Percentiles rank a stretch among this genome's conserved stretches.
These are phyloP conservation scores for Aureobasidium melanogenum DNA, from an alignment of 2,329 filamentous ascomycete genomes.

Conservation along the genomic window DNA sequence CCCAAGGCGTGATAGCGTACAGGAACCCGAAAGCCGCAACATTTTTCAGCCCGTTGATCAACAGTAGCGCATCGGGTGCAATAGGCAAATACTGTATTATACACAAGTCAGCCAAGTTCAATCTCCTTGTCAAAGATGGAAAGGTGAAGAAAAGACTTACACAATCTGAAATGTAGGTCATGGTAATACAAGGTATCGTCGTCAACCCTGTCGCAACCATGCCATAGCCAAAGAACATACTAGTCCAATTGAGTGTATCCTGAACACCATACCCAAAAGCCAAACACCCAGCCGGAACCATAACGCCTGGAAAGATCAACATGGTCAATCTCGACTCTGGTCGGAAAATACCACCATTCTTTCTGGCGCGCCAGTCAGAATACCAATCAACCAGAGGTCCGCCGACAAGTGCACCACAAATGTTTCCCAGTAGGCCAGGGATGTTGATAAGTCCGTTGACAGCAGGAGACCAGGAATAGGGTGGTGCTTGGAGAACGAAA, in stretches of 20 bases:
- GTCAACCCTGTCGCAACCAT: constrained; percentile 38
- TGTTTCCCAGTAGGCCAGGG: constrained; percentile 34
- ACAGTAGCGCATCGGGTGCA: constrained; percentile 29
- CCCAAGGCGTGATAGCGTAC: constrained; percentile 38
- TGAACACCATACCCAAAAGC: constrained; percentile 39
- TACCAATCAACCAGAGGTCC: constrained; percentile 37
- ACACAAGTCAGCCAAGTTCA: not conserved
- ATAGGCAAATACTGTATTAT: constrained; percentile 24
- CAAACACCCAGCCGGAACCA: constrained; percentile 36
- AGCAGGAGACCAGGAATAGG: constrained; percentile 28
- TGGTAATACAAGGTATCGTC: constrained; percentile 34
- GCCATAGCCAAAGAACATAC: constrained; percentile 39
- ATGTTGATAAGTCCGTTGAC: constrained; percentile 34
- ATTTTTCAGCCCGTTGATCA: constrained; percentile 33
- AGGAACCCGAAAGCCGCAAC: constrained; percentile 41
- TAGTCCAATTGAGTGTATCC: constrained; percentile 33
- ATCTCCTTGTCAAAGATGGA: not conserved
- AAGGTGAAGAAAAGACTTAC: not conserved
- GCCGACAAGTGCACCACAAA: constrained; percentile 34
- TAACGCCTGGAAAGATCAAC: constrained; percentile 31
- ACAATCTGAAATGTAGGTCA: constrained; percentile 37
- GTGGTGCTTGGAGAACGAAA: constrained; percentile 32
- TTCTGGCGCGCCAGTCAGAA: constrained; percentile 32
- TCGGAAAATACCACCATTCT: constrained; percentile 36
- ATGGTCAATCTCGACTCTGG: constrained; percentile 37